Percentiles rank a stretch among this genome's conserved stretches.
These are phyloP conservation scores for Fagus crenata DNA, from an alignment of 306 rosid species.

Conservation along the genomic window DNA sequence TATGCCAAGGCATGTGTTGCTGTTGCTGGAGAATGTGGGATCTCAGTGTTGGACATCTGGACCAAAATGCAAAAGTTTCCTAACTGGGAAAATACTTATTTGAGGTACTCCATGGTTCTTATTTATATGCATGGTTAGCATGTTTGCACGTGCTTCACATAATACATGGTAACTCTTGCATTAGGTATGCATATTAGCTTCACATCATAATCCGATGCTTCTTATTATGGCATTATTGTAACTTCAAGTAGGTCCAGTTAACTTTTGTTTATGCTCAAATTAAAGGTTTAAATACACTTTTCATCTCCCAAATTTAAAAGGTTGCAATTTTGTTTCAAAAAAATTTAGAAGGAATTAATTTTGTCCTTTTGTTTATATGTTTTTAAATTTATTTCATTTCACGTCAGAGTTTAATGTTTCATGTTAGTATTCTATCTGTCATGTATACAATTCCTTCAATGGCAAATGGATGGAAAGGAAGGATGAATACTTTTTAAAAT, in stretches of 20 bases:
- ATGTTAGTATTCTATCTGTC: no score
- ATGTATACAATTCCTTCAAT: no score
- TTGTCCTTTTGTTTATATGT: no score
- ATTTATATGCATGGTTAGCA: not conserved
- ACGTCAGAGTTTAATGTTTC: no score
- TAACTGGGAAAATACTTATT: constrained; percentile 49
- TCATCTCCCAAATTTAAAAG: no score
- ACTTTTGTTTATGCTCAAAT: not conserved
- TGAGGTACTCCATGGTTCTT: constrained; percentile 42
- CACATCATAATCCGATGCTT: not conserved
- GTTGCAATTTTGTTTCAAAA: no score
- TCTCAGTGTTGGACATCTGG: constrained; percentile 68
- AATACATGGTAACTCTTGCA: not conserved
- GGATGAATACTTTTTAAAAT: no score
- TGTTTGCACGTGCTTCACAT: constrained; percentile 1
- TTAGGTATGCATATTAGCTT: not conserved
- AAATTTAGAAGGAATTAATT: no score
- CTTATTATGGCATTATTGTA: not conserved
- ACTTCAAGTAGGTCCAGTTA: not conserved
- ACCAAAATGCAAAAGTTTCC: constrained; percentile 75
- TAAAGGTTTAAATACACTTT: not conserved
- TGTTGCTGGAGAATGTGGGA: constrained; percentile 58
- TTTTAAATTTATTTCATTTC: no score
- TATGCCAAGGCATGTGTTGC: constrained; percentile 66
- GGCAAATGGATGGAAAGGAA: no score